Evolutionary conservation across 176 grass and related monocot genomes (phyloP), one percentile per base, ranked within the genome.

Genomic region (Hordeum marinum): DNA sequence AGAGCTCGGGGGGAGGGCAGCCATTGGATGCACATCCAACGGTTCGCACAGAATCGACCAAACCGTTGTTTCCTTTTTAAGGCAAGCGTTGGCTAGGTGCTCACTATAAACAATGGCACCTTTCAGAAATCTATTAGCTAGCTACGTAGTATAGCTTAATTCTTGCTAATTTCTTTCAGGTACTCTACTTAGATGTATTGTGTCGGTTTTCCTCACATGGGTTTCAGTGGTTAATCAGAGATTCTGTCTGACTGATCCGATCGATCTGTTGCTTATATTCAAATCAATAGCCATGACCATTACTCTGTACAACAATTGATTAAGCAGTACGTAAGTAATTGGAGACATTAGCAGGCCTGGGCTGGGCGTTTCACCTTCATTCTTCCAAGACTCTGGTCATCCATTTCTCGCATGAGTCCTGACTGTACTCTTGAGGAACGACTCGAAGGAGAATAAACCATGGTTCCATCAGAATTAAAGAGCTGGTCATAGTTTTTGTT

Each of bases 401-500:
- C 59, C 60, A 83, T 75, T 75, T 61, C 66, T 66, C 80, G 68
- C 79, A 67, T 73, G 27, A 59, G 65, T 80, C 88, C 73, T 73
- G 36, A 74, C 84, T 79, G 55, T 27, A 74, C 74, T 52, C 66
- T 63, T 14, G 17, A 90, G 39, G 60, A 75, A 67, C 65, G 37
- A 31, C 80, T 11, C 58, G 62, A 18, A 75, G 42, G 48, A 75
- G 9, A 75, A 75, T 1, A 20, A 78, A 79, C 55, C 59, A 83
- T 48, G 60, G n/a, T 29, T 80, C 58, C 60, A 80, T 80, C 75
- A 75, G 60, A 83, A 75, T 11, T 75, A 54, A 46, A 62, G 50
- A 68, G n/a, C 21, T 52, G 67, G 59, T 90, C 75, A 79, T 87
- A 87, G 80, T 90, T 87, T 87, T 87, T 87, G 80, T 84, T 87